Evolutionary conservation across 352 stramenopile species (phyloP), one percentile per base, ranked within the genome.

Genomic region (Pythium chondricola): DNA sequence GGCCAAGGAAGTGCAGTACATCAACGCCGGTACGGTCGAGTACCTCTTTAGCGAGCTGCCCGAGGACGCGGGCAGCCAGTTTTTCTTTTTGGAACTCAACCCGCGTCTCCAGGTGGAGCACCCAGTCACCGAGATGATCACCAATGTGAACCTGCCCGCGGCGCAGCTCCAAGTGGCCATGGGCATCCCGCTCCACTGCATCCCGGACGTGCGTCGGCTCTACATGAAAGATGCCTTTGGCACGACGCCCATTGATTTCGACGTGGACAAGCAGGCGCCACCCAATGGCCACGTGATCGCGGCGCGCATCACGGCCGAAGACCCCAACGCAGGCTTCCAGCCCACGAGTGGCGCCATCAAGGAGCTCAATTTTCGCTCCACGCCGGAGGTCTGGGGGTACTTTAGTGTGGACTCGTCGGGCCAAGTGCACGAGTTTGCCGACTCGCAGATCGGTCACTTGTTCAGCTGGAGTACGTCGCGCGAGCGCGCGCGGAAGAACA

Each of bases 71-170:
- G 87, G 96, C 61, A 79, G 95, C 52, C 81, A 96, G 39, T 99
- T 99, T 69, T 99, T 97, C 75, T 99, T 99, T 73, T 69, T 99
- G 29, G 97, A 99, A 76, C 83, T 99, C 25, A 99, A 99, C 75
- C 97, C 97, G 18, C 84, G 97, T 55, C 82, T 99, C 25, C 97
- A 99, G 73, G 96, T 99, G 29, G 97, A 99, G 67, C 97, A 99
- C 71, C 96, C 96, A 1, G 96, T 99, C 1, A 99, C 96, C 5
- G 96, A 99, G 68, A 99, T 99, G 93, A 99, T 99, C 65, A 98
- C 94, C 18, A 77, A 94, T 45, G 95, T 98, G 17, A 99, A 99
- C 77, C 61, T 99, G 30, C 96, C 96, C 0, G 96, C 96, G 11
- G 85, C 85, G 21, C 97, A 99, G 74, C 74, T 99, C 17, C 95